Evolutionary conservation across 345 rosid species (phyloP), one percentile per base, ranked within the genome.

Genomic region (Salix brachista): DNA sequence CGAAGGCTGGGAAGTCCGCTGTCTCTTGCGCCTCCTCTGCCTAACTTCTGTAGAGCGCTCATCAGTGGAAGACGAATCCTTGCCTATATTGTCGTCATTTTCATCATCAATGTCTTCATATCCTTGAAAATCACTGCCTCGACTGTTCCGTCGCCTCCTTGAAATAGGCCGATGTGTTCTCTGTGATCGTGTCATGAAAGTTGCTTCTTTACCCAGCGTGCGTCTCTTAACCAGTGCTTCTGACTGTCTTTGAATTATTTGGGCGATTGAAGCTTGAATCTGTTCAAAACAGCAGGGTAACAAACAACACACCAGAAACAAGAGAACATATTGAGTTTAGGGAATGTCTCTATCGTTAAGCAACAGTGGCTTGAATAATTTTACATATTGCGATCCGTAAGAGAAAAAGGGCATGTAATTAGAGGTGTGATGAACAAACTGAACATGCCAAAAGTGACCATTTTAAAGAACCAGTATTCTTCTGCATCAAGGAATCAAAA

Each of bases 181-280:
- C 78, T 87, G 96, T 58, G 90, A 56, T 82, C 94, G 89, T 44
- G 84, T 37, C 52, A 80, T 61, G 72, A 80, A 83, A 6, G 82
- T 62, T 36, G 85, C 50, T 7, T 91, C 96, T 86, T 91, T 94
- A 64, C 91, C 91, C 34, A 58, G 25, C 23, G 91, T 54, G 60
- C 85, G 96, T 80, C 87, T 88, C 85, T 85, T 91, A 67, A 74
- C 90, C 4, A 93, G 81, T 75, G 94, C 96, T 81, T 91, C 94
- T 52, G 98, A 87, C 80, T 95, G 99, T 52, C 89, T 80, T 80
- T 87, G 92, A 36, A 90, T 84, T 80, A 93, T 86, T 83, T 91
- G 89, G 60, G 98, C 99, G 80, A 95, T 95, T 67, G 97, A 90
- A 82, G 77, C 96, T 91, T 95, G 99, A 83, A 95, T 90, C 98